phyloP scores from a whole-genome alignment of 2,329 filamentous ascomycete species.

The Pseudogymnoascus sp. region DNA sequence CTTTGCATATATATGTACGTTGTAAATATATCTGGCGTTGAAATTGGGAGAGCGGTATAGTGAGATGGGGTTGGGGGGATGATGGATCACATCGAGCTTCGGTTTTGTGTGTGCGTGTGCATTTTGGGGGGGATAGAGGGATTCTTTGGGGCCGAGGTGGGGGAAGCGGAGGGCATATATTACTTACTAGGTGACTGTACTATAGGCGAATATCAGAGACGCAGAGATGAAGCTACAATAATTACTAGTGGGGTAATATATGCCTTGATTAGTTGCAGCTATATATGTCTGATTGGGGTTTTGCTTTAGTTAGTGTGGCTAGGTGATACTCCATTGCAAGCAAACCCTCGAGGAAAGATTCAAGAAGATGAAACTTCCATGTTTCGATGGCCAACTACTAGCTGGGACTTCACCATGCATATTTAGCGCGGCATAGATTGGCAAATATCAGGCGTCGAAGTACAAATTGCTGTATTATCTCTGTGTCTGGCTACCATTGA shows the following conservation, averaged over 20 bases:
- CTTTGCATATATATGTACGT: constrained; percentile 9
- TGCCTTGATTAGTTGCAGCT: neutral
- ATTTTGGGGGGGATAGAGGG: neutral
- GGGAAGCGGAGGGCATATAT: neutral
- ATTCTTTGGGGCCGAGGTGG: neutral
- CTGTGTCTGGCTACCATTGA: too few relatives aligned
- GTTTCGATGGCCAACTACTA: too few relatives aligned
- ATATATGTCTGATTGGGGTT: too few relatives aligned
- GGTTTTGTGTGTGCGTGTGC: neutral
- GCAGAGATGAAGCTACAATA: neutral
- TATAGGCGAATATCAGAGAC: constrained; percentile 1
- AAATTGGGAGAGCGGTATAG: neutral
- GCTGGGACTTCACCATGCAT: too few relatives aligned
- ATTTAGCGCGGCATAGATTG: too few relatives aligned
- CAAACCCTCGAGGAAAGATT: too few relatives aligned
- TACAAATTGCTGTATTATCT: too few relatives aligned
- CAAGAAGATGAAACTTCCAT: too few relatives aligned
- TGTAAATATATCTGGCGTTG: constrained; percentile 8
- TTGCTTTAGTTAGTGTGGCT: too few relatives aligned
- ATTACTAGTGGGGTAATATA: neutral
- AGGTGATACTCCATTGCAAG: too few relatives aligned
- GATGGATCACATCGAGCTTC: neutral
- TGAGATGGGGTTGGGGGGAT: neutral
- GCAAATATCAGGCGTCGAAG: too few relatives aligned
- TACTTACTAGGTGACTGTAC: neutral